A percentile compares a stretch with the other conserved stretches of the same genome.
These are phyloP conservation scores for Cyberlindnera xylosilytica DNA, from an alignment of 805 yeast species.

Conservation along the genomic window DNA sequence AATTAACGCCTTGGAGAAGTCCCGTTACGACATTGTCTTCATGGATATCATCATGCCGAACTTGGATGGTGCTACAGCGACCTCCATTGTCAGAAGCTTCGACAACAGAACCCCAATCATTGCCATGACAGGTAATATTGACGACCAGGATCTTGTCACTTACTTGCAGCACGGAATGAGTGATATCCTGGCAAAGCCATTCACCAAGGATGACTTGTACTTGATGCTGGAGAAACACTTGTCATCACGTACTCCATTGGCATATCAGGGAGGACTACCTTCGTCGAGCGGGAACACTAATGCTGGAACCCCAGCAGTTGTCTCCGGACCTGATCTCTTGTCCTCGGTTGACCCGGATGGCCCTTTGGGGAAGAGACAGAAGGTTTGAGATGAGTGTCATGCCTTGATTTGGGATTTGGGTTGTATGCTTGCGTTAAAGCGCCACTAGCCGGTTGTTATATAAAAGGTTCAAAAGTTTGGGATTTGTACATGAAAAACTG, in stretches of 20 bases:
- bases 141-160: constrained; percentile 74
- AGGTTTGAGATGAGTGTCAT: too few species aligned
- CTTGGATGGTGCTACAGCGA: constrained; percentile 85
- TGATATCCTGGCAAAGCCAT: constrained; percentile 91
- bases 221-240: constrained; percentile 74
- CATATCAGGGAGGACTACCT: constrained; percentile 14
- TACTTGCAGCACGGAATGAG: constrained; percentile 88
- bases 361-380: constrained; percentile 27
- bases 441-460: too few species aligned
- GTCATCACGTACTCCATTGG: constrained; percentile 42
- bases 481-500: not conserved
- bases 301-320: not conserved
- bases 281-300: not conserved
- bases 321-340: not conserved
- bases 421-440: too few species aligned
- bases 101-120: constrained; percentile 86
- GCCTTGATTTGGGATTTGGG: too few species aligned
- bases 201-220: constrained; percentile 81
- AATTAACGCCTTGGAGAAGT: constrained; percentile 67
- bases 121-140: constrained; percentile 91
- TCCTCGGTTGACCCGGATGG: constrained; percentile 11
- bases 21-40: constrained; percentile 69
- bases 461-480: not conserved
- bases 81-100: constrained; percentile 81
- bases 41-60: constrained; percentile 93